phyloP scores from a whole-genome alignment of 129 eudicot species.

The Pseudognaphalium luteoalbum region DNA sequence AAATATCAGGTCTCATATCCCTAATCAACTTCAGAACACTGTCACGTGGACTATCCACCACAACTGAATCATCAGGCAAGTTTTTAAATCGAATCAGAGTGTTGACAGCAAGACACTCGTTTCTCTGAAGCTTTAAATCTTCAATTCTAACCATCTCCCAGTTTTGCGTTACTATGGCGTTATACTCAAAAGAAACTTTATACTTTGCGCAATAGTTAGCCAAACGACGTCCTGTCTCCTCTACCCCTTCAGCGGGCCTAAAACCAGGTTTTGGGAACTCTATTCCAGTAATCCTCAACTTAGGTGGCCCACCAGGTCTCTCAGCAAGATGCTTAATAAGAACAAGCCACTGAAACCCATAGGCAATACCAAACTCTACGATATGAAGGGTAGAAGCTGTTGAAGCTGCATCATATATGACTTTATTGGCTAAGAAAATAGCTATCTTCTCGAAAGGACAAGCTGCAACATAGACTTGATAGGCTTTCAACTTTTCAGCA shows the following conservation, averaged over 20 bases:
- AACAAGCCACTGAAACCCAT: slow-evolving; percentile 76
- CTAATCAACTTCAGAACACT: slow-evolving; percentile 50
- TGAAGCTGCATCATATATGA: slow-evolving; percentile 38
- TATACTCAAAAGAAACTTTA: slow-evolving; percentile 56
- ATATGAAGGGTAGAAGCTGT: slow-evolving; percentile 49
- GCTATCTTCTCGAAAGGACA: slow-evolving; percentile 54
- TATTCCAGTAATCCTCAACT: slow-evolving; percentile 58
- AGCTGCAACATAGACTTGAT: slow-evolving; percentile 37
- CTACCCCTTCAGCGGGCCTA: slow-evolving; percentile 57
- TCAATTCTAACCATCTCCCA: slow-evolving; percentile 50
- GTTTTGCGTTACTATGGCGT: slow-evolving; percentile 47
- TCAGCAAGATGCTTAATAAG: slow-evolving; percentile 46
- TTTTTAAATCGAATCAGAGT: slow-evolving; percentile 43
- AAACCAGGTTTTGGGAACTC: slow-evolving; percentile 65
- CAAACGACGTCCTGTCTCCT: slow-evolving; percentile 59
- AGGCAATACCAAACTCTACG: slow-evolving; percentile 68
- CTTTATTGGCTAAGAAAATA: slow-evolving; percentile 45
- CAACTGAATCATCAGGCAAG: slow-evolving; percentile 48
- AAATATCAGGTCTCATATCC: slow-evolving; percentile 49
- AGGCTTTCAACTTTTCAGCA: slow-evolving; percentile 50
- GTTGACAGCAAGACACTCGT: slow-evolving; percentile 51
- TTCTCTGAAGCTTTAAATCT: slow-evolving; percentile 50
- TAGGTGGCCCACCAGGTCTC: slow-evolving; percentile 64
- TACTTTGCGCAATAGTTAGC: slow-evolving; percentile 47
- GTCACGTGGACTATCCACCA: slow-evolving; percentile 47